Evolutionary conservation across 768 basidiomycete genomes (phyloP).

Genomic region (Mycena albidolilacea): DNA sequence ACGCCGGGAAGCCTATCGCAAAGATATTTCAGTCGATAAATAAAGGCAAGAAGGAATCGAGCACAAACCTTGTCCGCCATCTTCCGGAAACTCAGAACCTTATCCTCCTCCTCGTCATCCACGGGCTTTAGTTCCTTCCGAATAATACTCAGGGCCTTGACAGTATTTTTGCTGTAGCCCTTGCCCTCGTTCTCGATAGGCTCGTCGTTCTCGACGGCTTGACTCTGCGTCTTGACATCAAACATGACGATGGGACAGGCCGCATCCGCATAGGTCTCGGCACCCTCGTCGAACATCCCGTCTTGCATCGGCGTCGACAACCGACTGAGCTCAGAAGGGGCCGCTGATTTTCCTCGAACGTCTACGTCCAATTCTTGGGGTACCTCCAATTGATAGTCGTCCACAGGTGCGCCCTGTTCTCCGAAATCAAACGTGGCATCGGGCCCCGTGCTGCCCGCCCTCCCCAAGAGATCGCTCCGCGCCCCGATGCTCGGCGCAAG

Average conservation of each 20-base stretch:
- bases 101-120: constrained; percentile 65
- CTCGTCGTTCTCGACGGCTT: constrained; percentile 60
- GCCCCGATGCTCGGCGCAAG: constrained; percentile 72
- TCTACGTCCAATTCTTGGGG: constrained; percentile 65
- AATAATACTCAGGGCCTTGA: constrained; percentile 85
- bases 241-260: constrained; percentile 88
- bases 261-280: constrained; percentile 78
- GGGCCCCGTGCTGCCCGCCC: constrained; percentile 65
- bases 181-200: constrained; percentile 68
- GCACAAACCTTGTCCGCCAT: constrained; percentile 80
- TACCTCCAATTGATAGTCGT: constrained; percentile 83
- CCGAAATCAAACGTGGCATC: constrained; percentile 75
- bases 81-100: constrained; percentile 81
- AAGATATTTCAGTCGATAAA: constrained; percentile 1
- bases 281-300: constrained; percentile 66
- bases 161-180: constrained; percentile 91
- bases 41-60: not conserved
- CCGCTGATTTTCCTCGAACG: constrained; percentile 63
- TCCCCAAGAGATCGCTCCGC: constrained; percentile 69
- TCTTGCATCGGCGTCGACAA: constrained; percentile 79
- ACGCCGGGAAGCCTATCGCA: constrained; percentile 82
- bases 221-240: constrained; percentile 73
- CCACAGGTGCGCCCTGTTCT: constrained; percentile 64
- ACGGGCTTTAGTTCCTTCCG: constrained; percentile 77
- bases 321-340: constrained; percentile 71